These are phyloP conservation scores for Croton laevigatus DNA, from an alignment of 441 rosid genomes.

Conservation along the genomic window DNA sequence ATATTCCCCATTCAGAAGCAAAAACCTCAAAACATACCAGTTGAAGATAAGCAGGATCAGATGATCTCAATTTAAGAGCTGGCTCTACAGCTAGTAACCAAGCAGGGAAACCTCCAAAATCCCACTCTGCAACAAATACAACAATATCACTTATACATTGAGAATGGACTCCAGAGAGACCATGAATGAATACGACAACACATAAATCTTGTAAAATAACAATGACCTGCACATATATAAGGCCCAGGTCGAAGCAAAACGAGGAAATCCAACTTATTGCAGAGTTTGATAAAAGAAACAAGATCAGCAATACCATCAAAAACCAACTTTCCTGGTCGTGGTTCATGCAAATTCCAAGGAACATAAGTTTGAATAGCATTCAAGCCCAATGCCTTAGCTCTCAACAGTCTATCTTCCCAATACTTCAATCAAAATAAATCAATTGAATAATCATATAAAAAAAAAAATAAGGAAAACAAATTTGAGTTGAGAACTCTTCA, in stretches of 20 bases:
- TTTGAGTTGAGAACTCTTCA: not conserved
- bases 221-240: conserved; percentile 85
- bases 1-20: not conserved
- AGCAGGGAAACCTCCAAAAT: conserved; percentile 91
- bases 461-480: too few relatives aligned
- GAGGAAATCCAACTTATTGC: conserved; percentile 71
- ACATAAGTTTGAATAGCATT: conserved; percentile 86
- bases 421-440: conserved; percentile 40
- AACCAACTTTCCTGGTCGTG: conserved; percentile 65
- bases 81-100: conserved; percentile 84
- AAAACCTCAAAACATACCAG: conserved; percentile 41
- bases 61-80: conserved; percentile 62
- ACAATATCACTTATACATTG: not conserved
- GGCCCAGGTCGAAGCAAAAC: conserved; percentile 98
- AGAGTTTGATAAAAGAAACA: conserved; percentile 71
- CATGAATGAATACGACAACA: not conserved
- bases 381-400: conserved; percentile 86
- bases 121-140: conserved; percentile 75
- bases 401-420: conserved; percentile 87
- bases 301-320: conserved; percentile 82
- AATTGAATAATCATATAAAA: too few relatives aligned
- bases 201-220: not conserved
- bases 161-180: not conserved
- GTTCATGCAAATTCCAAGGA: conserved; percentile 98
- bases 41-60: conserved; percentile 69